These are phyloP conservation scores for Globisporangium nodosum DNA, from an alignment of 352 stramenopile genomes.

Conservation along the genomic window DNA sequence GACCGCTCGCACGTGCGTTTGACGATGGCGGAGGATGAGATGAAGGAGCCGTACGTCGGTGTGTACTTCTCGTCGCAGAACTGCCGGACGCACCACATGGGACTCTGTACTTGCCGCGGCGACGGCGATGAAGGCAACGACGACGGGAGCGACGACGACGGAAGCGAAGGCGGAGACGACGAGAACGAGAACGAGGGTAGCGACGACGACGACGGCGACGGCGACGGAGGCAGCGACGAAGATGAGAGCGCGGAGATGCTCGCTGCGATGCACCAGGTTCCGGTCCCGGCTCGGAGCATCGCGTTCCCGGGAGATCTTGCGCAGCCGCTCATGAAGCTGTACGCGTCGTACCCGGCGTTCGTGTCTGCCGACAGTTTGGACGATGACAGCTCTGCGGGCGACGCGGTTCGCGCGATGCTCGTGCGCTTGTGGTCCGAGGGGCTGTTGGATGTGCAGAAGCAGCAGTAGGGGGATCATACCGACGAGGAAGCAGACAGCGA, in stretches of 20 bases:
- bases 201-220: conserved; percentile 28
- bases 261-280: conserved; percentile 27
- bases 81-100: conserved; percentile 82
- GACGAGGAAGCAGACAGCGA: not conserved
- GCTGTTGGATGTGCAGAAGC: conserved; percentile 36
- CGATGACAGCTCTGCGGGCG: conserved; percentile 28
- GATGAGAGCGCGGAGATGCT: conserved; percentile 25
- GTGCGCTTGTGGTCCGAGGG: conserved; percentile 76
- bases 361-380: conserved; percentile 44
- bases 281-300: conserved; percentile 43
- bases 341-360: conserved; percentile 32
- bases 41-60: conserved; percentile 52
- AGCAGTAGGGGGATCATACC: not conserved
- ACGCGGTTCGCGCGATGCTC: conserved; percentile 74
- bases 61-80: conserved; percentile 74
- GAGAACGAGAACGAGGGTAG: conserved; percentile 21
- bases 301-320: conserved; percentile 60
- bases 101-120: conserved; percentile 51
- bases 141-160: conserved; percentile 12
- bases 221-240: conserved; percentile 26
- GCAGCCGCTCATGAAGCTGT: conserved; percentile 66
- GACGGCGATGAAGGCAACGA: conserved; percentile 19
- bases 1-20: conserved; percentile 67
- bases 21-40: conserved; percentile 53
- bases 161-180: conserved; percentile 22